phyloP scores from a whole-genome alignment of 192 early-diverging fungal species.

The Umbelopsis vinacea region DNA sequence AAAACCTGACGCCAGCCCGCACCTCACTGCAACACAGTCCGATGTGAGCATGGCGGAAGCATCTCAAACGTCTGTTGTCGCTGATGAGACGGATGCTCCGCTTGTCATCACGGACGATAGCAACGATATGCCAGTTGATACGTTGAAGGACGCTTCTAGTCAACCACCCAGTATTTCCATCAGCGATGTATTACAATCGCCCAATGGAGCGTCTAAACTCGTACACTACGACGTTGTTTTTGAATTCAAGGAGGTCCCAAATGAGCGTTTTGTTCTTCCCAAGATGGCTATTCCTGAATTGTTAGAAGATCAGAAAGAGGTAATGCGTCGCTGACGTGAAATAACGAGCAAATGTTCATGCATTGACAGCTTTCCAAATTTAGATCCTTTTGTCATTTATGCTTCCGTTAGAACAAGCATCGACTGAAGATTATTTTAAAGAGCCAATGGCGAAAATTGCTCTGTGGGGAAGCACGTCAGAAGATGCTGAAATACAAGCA shows the following conservation, averaged over 20 bases:
- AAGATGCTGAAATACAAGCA: background rate
- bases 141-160: background rate
- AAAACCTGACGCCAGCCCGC: background rate
- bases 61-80: background rate
- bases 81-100: background rate
- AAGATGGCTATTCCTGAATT: slow-evolving; percentile 55
- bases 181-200: background rate
- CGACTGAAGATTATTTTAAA: slow-evolving; percentile 24
- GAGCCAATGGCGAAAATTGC: slow-evolving; percentile 28
- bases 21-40: background rate
- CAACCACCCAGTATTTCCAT: background rate
- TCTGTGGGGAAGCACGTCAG: slow-evolving; percentile 18
- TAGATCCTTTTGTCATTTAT: slow-evolving; percentile 39
- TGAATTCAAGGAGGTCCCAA: slow-evolving; percentile 59
- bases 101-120: no score
- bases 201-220: background rate
- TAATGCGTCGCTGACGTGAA: background rate
- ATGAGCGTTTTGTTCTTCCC: slow-evolving; percentile 56
- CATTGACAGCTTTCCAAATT: background rate
- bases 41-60: slow-evolving; percentile 1
- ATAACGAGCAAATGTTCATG: background rate
- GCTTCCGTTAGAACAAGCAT: slow-evolving; percentile 25
- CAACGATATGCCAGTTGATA: no score
- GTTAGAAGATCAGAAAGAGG: slow-evolving; percentile 29
- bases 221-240: slow-evolving; percentile 50